Base-by-base conservation (phyloP, 2,329 filamentous ascomycete species). In the Macrophomina phaseolina region DNA sequence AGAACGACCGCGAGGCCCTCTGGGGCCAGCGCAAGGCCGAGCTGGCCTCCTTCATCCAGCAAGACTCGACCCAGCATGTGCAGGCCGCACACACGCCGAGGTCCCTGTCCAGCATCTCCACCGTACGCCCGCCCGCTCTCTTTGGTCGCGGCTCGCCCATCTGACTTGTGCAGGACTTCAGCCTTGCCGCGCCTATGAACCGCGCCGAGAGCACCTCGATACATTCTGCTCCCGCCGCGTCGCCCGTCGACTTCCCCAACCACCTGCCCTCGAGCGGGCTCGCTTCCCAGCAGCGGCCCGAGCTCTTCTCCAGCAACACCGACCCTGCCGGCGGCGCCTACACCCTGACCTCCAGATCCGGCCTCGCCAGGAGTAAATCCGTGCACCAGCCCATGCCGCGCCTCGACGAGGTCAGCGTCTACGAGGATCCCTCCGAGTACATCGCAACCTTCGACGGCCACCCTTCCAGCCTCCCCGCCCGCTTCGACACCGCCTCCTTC, bases 371-470 rank as follows among this genome's bases (percentile, higher is more conserved):
- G 34, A 69, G 64, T 55, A 72, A 70, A 62, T 67, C 70, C 34
- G 48, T 66, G 8, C 73, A 76, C 12, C 73, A 76, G 58, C 67
- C 72, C 28, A 73, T 77, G 49, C 68, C 70, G 62, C n/a, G 64
- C 63, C 68, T 65, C 66, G 65, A 67, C 64, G 69, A 69, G 67
- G 72, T 75, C 68, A 69, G 72, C 68, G 77, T 76, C 70, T 80
- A 79, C 71, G 73, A 65, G 34, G 65, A 73, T 51, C 78, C 77
- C 56, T 70, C 69, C 64, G 77, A 80, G 53, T 81, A 76, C 67
- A 68, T 78, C 71, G 72, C 69, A 65, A 77, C 64, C 66, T 74
- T 76, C 60, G 71, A 75, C 65, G 68, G 69, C 61, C 70, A 42
- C 30, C 46, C 66, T 7, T 28, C 61, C 45, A 67, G 53, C 58